Evolutionary conservation across 192 early-diverging fungal species (phyloP), one percentile per base, ranked within the genome.

Genomic region (Rhizophagus prolifer): DNA sequence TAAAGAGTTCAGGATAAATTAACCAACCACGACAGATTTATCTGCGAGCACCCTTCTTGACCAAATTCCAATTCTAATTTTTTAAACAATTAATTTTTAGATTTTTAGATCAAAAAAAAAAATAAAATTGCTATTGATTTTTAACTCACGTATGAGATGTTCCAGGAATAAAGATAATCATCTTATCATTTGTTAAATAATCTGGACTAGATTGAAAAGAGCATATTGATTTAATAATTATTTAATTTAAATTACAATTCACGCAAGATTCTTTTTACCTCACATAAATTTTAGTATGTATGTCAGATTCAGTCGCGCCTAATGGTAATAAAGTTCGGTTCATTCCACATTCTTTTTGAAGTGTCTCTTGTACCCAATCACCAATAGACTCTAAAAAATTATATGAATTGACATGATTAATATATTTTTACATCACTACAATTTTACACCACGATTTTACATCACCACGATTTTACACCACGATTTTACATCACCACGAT

Each of bases 111-210:
- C 12, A 3, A 28, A 31, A 46, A 44, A 9, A 63, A 28, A 31
- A 31, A 36, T 2, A 36, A 36, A 36, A 36, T 36, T 31, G 1
- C 31, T 31, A 31, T 31, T 58, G 38, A n/a, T 36, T 31, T 5
- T 58, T n/a, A 23, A 21, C 31, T 47, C 50, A 76, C 75, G 28
- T 58, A 38, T 76, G 26, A 59, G 65, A 19, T 38, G 66, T 66
- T 44, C 65, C 75, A 58, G 75, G 75, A 38, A 76, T 76, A 26
- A 76, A 76, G 12, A 76, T 41, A 2, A 63, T 65, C 75, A 76
- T 68, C 3, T 67, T 76, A 0, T 76, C 63, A 31, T 76, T 76
- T 0, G 25, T 68, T 19, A 66, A 7, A 59, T 76, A 76, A 76
- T 76, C 75, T 6, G 65, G 66, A 38, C 75, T 76, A 68, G 26